Conservation (phyloP, 176 grass and related monocot species). For the Miscanthus lutarioriparius region DNA sequence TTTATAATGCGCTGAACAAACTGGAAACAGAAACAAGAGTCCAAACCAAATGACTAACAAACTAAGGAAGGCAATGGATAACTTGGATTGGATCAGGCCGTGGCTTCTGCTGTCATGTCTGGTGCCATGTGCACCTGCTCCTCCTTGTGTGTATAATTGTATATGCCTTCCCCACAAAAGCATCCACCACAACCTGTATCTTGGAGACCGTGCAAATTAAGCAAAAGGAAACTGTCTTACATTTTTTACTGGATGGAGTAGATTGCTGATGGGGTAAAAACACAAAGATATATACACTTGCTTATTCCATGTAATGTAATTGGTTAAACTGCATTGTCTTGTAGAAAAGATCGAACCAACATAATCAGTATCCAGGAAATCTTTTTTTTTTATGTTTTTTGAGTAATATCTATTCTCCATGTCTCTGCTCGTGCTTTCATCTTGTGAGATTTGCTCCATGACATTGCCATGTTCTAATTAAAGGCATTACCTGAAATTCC, state of each 20-base stretch:
- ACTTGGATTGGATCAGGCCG: background rate
- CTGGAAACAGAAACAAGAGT: background rate
- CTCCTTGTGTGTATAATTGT: background rate
- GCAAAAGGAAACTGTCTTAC: too few species aligned
- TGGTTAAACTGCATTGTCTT: constrained; percentile 12
- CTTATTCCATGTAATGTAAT: constrained; percentile 9
- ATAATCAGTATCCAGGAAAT: background rate
- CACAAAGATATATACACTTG: background rate
- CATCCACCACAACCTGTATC: background rate
- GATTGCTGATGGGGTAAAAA: constrained; percentile 18
- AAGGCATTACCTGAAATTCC: constrained; percentile 30
- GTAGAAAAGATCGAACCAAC: background rate
- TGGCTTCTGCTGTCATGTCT: background rate
- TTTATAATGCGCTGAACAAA: background rate
- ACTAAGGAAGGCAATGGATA: background rate
- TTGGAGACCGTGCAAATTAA: background rate
- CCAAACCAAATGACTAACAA: background rate
- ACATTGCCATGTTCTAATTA: constrained; percentile 21
- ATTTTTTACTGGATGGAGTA: background rate
- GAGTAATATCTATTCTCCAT: constrained; percentile 9
- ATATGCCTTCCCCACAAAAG: background rate
- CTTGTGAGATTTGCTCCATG: background rate
- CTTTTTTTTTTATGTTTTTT: background rate
- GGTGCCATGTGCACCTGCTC: background rate
- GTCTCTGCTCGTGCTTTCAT: background rate